A percentile compares a stretch with the other conserved stretches of the same genome.
Conservation (phyloP, 352 stramenopile genomes). For the Phytophthora palmivora region DNA sequence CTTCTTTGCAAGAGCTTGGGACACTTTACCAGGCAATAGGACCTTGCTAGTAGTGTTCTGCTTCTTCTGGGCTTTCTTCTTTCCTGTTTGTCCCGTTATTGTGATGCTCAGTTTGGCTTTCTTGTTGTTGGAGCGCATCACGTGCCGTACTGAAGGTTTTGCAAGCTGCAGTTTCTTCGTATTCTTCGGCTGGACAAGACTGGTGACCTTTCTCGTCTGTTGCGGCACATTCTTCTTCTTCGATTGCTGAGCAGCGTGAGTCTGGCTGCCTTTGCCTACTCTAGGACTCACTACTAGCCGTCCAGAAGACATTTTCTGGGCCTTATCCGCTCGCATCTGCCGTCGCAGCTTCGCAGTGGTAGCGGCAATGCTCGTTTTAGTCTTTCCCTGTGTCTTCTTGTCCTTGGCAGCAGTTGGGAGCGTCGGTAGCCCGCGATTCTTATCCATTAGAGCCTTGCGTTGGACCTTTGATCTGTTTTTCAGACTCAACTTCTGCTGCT, state of each 20-base stretch:
- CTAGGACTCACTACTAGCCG: conserved; percentile 26
- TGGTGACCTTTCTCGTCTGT: conserved; percentile 20
- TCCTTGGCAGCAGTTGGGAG: conserved; percentile 4
- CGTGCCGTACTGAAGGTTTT: conserved; percentile 25
- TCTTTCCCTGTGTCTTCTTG: conserved; percentile 20
- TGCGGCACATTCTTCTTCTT: conserved; percentile 30
- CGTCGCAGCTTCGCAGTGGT: conserved; percentile 38
- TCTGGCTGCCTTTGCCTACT: conserved; percentile 7
- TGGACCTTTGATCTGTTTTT: conserved; percentile 37
- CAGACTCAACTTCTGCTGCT: conserved; percentile 8
- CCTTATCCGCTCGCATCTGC: conserved; percentile 28
- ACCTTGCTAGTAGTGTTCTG: conserved; percentile 27
- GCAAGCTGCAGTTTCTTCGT: conserved; percentile 18
- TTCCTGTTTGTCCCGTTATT: conserved; percentile 22
- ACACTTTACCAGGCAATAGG: conserved; percentile 45
- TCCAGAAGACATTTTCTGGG: neutral
- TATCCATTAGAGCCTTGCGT: conserved; percentile 52
- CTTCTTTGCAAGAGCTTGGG: conserved; percentile 33
- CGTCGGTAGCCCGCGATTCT: conserved; percentile 48
- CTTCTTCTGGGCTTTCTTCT: conserved; percentile 27
- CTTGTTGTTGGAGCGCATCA: conserved; percentile 42
- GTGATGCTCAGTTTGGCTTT: conserved; percentile 51
- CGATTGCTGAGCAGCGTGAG: conserved; percentile 1
- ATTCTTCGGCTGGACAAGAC: conserved; percentile 13
- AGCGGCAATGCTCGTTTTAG: conserved; percentile 46